Evolutionary conservation across 2,329 filamentous ascomycete species (phyloP).

Genomic region (Golovinomyces cichoracearum): DNA sequence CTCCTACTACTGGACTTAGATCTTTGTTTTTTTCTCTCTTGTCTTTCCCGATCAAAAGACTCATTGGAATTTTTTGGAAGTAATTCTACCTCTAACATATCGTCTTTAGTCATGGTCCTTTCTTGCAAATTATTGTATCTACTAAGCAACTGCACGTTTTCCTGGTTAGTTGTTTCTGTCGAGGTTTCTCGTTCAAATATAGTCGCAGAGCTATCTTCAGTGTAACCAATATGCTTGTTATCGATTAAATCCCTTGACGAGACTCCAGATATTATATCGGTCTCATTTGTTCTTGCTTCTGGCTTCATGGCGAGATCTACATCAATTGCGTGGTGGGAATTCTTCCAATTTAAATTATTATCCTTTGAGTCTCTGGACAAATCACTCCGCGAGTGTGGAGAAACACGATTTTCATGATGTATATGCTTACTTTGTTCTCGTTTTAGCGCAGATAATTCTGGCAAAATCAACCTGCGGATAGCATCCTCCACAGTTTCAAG

Average conservation of each 20-base stretch:
- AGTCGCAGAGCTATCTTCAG: conserved; percentile 7
- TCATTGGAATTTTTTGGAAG: background rate
- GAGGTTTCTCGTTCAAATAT: conserved; percentile 19
- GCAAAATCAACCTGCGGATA: conserved; percentile 48
- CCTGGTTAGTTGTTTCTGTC: conserved; percentile 22
- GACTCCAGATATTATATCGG: conserved; percentile 28
- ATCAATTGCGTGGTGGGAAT: conserved; percentile 19
- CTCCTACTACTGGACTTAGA: conserved; percentile 21
- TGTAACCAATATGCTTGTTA: conserved; percentile 21
- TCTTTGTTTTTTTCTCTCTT: conserved; percentile 16
- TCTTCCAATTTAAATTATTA: conserved; percentile 9
- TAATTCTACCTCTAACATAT: background rate
- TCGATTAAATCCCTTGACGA: conserved; percentile 25
- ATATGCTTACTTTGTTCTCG: conserved; percentile 62
- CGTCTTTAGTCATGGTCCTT: background rate
- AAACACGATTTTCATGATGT: conserved; percentile 29
- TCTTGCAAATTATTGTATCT: background rate
- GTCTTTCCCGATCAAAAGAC: conserved; percentile 3
- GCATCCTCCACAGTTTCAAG: conserved; percentile 50
- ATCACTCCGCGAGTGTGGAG: conserved; percentile 29
- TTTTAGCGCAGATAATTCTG: conserved; percentile 75
- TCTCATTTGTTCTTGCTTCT: conserved; percentile 32
- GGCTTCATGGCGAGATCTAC: conserved; percentile 22
- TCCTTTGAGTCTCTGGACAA: conserved; percentile 25
- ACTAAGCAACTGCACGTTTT: conserved; percentile 20